Evolutionary conservation across 169 alveolate genomes (phyloP), one percentile per base, ranked within the genome.

Genomic region (Eimeria acervulina): DNA sequence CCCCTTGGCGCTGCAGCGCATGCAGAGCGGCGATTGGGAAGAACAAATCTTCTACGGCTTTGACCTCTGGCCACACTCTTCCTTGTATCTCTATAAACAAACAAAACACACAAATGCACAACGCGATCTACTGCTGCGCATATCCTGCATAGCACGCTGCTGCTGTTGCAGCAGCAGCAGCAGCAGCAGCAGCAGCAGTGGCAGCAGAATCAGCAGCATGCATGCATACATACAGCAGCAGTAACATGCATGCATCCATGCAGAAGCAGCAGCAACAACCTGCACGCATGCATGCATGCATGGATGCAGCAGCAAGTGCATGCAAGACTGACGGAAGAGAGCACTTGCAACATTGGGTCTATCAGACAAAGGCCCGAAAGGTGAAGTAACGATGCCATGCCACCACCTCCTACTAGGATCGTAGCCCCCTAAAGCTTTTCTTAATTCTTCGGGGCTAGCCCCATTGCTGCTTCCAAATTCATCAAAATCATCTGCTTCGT

Each of bases 51-150:
- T 31, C 93, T 6, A 63, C 80, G 15, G 61, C 80, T 42, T 59
- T 85, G 40, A 85, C 93, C 61, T 85, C 93, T 19, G 61, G 80
- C 93, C 93, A 85, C 23, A 85, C 80, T 33, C 81, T 31, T 44
- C 93, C 81, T 40, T 85, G 33, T 81, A 85, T 8, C 63, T 85
- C 93, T 85, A n/a, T n/a, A 28, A 68, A n/a, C 47, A 68, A 31
- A 68, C 80, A 28, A 28, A 33, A 31, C 80, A 28, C 33, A 63
- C 47, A 68, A 68, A 23, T 5, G 44, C 47, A 68, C 80, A 68
- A n/a, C 23, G 74, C 40, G 6, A 23, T 5, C 38, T 26, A n/a
- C n/a, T 13, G 47, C n/a, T 7, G 1, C 23, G 47, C 5, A 10
- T 13, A 12, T 51, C 59, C 59, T 12, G 7, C 7, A 5, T 13